Base-by-base conservation (phyloP, 108 stramenopile genomes). In the Fistulifera pelliculosa region DNA sequence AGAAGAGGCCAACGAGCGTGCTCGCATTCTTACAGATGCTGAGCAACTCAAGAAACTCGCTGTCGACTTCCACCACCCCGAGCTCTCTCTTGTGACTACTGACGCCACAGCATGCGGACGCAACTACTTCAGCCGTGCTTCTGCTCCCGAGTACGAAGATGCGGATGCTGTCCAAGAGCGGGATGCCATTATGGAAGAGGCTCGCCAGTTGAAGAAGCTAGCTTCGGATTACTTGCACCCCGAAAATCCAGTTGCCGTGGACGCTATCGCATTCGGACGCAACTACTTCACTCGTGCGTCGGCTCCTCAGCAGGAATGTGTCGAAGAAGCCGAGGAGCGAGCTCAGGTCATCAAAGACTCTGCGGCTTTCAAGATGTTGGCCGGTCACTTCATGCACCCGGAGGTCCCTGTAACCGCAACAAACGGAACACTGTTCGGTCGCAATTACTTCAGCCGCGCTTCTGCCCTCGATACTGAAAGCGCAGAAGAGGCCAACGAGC, bases 101-200 rank as follows among this genome's bases (percentile, higher is more conserved):
- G 57, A 71, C 16, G 56, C 54, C 26, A 60, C 55, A 16, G 73
- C 38, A 47, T 72, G 35, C 38, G 82, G 70, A 1, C 78, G 78
- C 40, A 85, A 81, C 67, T 85, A 79, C 77, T 85, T 80, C 66
- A 53, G 39, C 31, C 80, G 80, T 50, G 44, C 69, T 10, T 87
- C 85, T 55, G 85, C 85, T 44, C 60, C 64, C 14, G 70, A 71
- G n/a, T 31, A 74, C 40, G 70, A 71, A 14, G 58, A 50, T 22
- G 65, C 47, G 11, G 65, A 62, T 17, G 61, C 56, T n/a, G 62
- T 27, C 3, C 60, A 66, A 11, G 77, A 74, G 52, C 75, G 78
- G 10, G 75, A 61, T 5, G 51, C 14, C 7, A 54, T 79, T 16
- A 40, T 83, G 14, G 75, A 62, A 8, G 82, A 83, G 12, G 60